These are phyloP conservation scores for Fusarium pilosicola DNA, from an alignment of 2,329 filamentous ascomycete genomes.

Conservation along the genomic window DNA sequence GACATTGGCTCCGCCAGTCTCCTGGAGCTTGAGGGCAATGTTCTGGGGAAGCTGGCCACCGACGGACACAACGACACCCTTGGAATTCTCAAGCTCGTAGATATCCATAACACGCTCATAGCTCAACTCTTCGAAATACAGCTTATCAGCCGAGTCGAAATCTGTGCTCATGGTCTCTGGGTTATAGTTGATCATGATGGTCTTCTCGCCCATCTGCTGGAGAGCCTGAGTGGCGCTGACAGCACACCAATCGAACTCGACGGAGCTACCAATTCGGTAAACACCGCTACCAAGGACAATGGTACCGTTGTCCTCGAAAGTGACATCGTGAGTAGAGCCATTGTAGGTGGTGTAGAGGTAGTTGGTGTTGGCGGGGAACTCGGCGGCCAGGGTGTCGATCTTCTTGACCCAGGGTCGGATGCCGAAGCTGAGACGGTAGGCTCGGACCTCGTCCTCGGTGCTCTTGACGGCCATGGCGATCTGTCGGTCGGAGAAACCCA, in stretches of 20 bases:
- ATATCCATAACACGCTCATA: constrained; percentile 99
- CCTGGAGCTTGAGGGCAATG: constrained; percentile 93
- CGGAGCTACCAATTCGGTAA: constrained; percentile 96
- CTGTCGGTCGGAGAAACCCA: constrained; percentile 97
- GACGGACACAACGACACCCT: constrained; percentile 92
- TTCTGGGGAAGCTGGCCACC: constrained; percentile 97
- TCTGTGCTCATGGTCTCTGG: constrained; percentile 86
- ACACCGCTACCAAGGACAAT: constrained; percentile 93
- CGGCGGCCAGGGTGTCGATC: constrained; percentile 96
- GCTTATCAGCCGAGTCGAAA: constrained; percentile 86
- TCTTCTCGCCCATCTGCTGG: constrained; percentile 91
- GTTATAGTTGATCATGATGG: constrained; percentile 95
- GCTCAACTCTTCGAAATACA: constrained; percentile 97
- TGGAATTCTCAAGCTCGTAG: constrained; percentile 88
- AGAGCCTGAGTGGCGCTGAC: constrained; percentile 89
- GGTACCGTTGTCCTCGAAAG: constrained; percentile 90
- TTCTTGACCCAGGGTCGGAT: constrained; percentile 97
- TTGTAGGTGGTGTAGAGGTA: constrained; percentile 99
- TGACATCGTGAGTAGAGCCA: constrained; percentile 90
- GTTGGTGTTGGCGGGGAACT: constrained; percentile 95
- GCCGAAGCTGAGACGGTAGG: constrained; percentile 83
- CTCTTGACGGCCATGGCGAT: constrained; percentile 87
- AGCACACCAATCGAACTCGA: constrained; percentile 99
- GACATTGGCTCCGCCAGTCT: constrained; percentile 87
- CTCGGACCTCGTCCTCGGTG: constrained; percentile 90